Conservation (phyloP, 2,329 filamentous ascomycete genomes). For the Diaporthe destruens region DNA sequence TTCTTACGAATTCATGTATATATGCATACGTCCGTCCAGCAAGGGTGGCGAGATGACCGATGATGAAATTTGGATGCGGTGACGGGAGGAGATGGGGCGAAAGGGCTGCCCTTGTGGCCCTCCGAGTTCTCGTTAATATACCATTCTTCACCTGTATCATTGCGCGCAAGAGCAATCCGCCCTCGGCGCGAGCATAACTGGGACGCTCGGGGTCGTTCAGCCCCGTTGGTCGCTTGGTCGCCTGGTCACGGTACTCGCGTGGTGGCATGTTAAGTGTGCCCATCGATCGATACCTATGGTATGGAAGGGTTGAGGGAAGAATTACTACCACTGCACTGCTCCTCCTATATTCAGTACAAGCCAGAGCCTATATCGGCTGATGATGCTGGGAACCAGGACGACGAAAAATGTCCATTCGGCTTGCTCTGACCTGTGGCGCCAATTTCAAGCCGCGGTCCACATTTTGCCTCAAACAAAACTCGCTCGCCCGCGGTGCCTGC, state of each 20-base stretch:
- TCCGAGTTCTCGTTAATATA: conserved; percentile 1
- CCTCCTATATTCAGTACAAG: conserved; percentile 30
- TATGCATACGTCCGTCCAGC: conserved; percentile 15
- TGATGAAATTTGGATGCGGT: not conserved
- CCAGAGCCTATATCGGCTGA: conserved; percentile 28
- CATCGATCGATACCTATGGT: not conserved
- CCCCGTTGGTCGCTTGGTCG: not conserved
- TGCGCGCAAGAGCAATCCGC: not conserved
- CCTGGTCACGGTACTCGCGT: not conserved
- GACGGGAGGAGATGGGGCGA: not conserved
- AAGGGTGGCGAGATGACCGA: not conserved
- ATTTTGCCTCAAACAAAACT: not conserved
- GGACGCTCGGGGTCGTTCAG: too few species aligned
- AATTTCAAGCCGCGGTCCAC: conserved; percentile 6
- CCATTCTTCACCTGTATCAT: not conserved
- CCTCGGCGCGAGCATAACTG: not conserved
- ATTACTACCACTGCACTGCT: conserved; percentile 27
- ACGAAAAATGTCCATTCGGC: not conserved
- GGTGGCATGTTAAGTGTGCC: not conserved
- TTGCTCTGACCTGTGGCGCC: conserved; percentile 5
- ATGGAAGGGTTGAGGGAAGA: conserved; percentile 30
- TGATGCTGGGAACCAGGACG: conserved; percentile 18
- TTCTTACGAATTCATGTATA: conserved; percentile 20
- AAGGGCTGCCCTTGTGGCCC: not conserved
- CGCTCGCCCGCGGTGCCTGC: not conserved